Base-by-base conservation (phyloP, 805 yeast genomes). In the Isabelozyma rhagii region DNA sequence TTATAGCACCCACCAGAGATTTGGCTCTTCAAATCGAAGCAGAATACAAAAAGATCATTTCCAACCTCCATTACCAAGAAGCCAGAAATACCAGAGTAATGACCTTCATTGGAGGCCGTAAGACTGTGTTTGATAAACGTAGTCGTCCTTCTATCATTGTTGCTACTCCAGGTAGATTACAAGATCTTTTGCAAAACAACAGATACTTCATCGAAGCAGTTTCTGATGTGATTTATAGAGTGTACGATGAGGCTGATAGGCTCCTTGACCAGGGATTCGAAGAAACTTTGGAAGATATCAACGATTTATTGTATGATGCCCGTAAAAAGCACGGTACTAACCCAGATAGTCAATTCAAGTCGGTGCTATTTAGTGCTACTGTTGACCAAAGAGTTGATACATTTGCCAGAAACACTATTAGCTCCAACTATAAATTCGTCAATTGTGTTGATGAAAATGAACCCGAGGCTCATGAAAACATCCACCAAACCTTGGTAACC, bases 241-340 rank as follows among this genome's bases (percentile, higher is more conserved):
- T 91, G 39, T 81, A 89, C 54, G 97, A 92, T 67, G 98, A 92
- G 72, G 97, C 97, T 39, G 97, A 92, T 69, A 81, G 94, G 58
- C 71, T 92, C 46, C 75, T 92, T 52, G 94, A 87, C 65, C 83
- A 82, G 52, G 96, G 96, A 14, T 92, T 93, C 66, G 83, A 80
- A 59, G 80, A 78, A 39, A 86, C 82, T 53, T 74, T 92, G 51
- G 75, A 78, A 49, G 71, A 74, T 25, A 84, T 91, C 49, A 80
- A 86, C 42, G 69, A 70, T 10, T 64, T 59, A 39, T 68, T 89
- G 53, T 77, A 71, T 44, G 61, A 59, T 4, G 62, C 73, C 14
- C 67, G 71, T 47, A 47, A 52, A 5, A 53, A 55, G 8, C n/a
- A 31, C n/a, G 47, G 43, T 48, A 48, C 51, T 41, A 45, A 53